Conservation (phyloP, 1,139 yeast genomes). For the Yamadazyma triangularis region DNA sequence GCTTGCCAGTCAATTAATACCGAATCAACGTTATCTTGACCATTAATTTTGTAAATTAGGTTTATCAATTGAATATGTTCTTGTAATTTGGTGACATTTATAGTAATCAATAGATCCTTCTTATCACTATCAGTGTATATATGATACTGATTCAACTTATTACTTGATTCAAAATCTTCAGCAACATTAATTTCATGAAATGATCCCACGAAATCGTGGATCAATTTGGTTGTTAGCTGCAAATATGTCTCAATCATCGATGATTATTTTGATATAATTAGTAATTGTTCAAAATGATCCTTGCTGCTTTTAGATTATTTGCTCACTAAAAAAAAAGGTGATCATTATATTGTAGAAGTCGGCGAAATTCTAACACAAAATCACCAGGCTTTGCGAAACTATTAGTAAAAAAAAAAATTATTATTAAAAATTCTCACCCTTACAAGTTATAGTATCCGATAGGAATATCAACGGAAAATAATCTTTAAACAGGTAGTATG, state of each 20-base stretch:
- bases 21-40: slow-evolving; percentile 4
- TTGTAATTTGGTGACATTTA: slow-evolving; percentile 10
- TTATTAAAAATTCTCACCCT: too few relatives aligned
- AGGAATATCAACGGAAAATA: too few relatives aligned
- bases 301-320: too few relatives aligned
- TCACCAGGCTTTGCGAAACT: too few relatives aligned
- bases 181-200: slow-evolving; percentile 8
- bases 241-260: slow-evolving; percentile 19
- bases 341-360: too few relatives aligned
- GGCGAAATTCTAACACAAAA: too few relatives aligned
- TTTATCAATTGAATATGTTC: slow-evolving; percentile 21
- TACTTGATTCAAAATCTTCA: slow-evolving; percentile 8
- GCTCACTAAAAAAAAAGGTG: too few relatives aligned
- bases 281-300: too few relatives aligned
- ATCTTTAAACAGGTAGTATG: too few relatives aligned
- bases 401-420: too few relatives aligned
- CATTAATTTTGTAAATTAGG: slow-evolving; percentile 13
- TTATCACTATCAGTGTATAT: slow-evolving; percentile 8
- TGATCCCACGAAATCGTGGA: slow-evolving; percentile 22
- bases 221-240: slow-evolving; percentile 22
- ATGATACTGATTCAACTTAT: slow-evolving; percentile 15
- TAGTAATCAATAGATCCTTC: slow-evolving; percentile 6
- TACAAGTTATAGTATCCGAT: too few relatives aligned
- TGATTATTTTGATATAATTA: too few relatives aligned
- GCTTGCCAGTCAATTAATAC: slow-evolving; percentile 13